Percentiles rank a stretch among this genome's conserved stretches.
Conservation (phyloP, 495 filamentous ascomycete species). For the Neurospora sp. region DNA sequence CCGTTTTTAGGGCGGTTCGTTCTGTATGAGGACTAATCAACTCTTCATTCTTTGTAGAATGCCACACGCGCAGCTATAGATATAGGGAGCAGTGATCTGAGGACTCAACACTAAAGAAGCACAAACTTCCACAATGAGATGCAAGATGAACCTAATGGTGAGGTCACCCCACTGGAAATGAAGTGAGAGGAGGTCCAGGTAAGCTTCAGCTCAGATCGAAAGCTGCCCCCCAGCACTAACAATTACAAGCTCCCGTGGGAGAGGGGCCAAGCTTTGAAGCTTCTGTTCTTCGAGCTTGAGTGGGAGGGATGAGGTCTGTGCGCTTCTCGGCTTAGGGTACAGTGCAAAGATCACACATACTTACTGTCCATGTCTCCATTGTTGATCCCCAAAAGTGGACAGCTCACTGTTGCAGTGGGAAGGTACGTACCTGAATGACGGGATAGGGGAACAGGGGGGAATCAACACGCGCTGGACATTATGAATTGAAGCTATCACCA, state of each 20-base stretch:
- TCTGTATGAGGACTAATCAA: neutral
- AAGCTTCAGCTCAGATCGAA: neutral
- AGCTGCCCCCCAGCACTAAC: neutral
- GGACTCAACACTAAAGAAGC: neutral
- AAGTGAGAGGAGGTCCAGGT: neutral
- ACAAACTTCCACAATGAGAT: neutral
- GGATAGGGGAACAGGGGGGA: neutral
- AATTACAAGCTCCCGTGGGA: neutral
- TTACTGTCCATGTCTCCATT: neutral
- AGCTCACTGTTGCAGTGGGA: neutral
- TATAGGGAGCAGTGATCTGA: neutral
- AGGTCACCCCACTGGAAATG: neutral
- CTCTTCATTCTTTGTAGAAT: neutral
- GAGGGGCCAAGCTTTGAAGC: no score
- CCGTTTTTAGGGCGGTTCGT: neutral
- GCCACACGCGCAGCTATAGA: neutral
- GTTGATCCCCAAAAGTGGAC: neutral
- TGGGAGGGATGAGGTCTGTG: neutral
- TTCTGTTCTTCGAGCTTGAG: no score
- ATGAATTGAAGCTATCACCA: neutral
- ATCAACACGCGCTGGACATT: neutral
- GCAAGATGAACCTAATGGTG: neutral
- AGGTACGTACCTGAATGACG: neutral
- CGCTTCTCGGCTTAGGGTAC: neutral
- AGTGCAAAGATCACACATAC: neutral